Base-by-base conservation (phyloP, 192 early-diverging fungal genomes). In the Backusella morwellensis region DNA sequence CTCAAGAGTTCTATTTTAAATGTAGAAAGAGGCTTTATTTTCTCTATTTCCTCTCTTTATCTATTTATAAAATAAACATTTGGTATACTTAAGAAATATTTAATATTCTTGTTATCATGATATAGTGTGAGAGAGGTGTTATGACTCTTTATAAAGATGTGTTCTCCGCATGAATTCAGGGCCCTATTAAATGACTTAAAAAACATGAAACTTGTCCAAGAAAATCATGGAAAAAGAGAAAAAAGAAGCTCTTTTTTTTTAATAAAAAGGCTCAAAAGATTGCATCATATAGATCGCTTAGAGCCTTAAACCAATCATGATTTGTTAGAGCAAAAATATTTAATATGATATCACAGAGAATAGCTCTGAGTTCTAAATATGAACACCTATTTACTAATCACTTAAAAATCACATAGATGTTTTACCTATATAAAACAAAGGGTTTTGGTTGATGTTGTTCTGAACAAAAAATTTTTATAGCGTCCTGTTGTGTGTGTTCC, bases 151-250 rank as follows among this genome's bases (percentile, higher is more conserved):
- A 72, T 38, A 34, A 50, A 50, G 14, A 12, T 26, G 14, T 72
- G 42, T 72, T 42, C 38, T n/a, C 70, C 42, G 40, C 38, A 72
- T 44, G 8, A 59, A 38, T 29, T 72, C 21, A 72, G 23, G 44
- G 42, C 12, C 42, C 70, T 72, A 38, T 44, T 50, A 50, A 50
- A 72, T 23, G 54, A 59, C 11, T 59, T 6, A 1, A 21, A 15
- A 50, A 6, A n/a, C 9, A 50, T 29, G 26, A 41, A 44, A 19
- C 40, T 44, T 44, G 21, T 17, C 70, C 35, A 66, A 63, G 56
- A 35, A 14, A 75, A 68, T 69, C 67, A 50, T 76, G 23, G 35
- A 35, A 26, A 50, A 56, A 59, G 26, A 59, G 54, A 59, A 59
- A 59, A 59, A 21, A 26, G 17, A 23, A 59, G 23, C 9, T 26